Base-by-base conservation (phyloP, 2,329 filamentous ascomycete genomes). In the Pyrenochaeta sp. region DNA sequence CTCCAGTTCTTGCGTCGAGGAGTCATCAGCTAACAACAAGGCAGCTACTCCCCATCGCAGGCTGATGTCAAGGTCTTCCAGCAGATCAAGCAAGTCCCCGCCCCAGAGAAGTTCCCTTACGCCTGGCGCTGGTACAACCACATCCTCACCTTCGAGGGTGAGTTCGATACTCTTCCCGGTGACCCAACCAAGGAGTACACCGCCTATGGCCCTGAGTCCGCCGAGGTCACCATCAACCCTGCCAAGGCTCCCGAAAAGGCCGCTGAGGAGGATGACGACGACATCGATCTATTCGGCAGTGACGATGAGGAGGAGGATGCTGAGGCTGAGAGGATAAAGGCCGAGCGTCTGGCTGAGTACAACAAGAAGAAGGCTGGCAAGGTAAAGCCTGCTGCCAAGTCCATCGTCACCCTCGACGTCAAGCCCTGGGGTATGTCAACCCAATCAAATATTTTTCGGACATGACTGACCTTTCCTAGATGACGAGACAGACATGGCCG, bases 61-160 rank as follows among this genome's bases (percentile, higher is more conserved):
- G 94, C 94, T 78, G 94, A 99, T 81, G 93, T 95, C 69, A 89
- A 88, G 76, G 85, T 85, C 79, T 97, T 89, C 89, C 96, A 97
- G 85, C 89, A 89, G 69, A 76, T 96, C 74, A 86, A 81, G 70
- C 77, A 81, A 63, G 77, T 84, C 49, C 94, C 94, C 65, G 85
- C 88, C 62, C 83, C 88, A 68, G 81, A 82, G 75, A 96, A 96
- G 82, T 96, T 88, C 86, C 91, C 93, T 69, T 82, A 96, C 80
- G 91, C 88, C 71, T 90, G 90, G 72, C 88, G 94, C 77, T 99
- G 94, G 94, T 96, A 96, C 86, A 96, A 95, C 85, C 93, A 99
- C 85, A 90, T 96, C 72, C 85, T 89, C 74, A 88, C 89, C 65
- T 96, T 89, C 81, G 87, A 95, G 83, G 82, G 88, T 62, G 93